A percentile compares a stretch with the other conserved stretches of the same genome.
phyloP scores from a whole-genome alignment of 192 early-diverging fungal species.

The Coemansia sp. region DNA sequence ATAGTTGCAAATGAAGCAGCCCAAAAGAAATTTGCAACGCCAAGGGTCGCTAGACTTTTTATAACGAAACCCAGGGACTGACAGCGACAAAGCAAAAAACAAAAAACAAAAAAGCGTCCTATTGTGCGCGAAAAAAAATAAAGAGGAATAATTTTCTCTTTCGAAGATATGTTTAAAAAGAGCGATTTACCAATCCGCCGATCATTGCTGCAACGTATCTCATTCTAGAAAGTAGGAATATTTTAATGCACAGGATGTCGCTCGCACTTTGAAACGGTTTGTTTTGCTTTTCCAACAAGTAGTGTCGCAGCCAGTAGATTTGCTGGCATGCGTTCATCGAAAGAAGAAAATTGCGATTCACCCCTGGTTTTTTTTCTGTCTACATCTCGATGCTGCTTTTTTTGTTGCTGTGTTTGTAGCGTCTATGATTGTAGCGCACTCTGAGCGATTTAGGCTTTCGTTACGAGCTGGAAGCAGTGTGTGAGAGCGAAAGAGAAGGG shows the following conservation, averaged over 20 bases:
- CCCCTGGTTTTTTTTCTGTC: slow-evolving; percentile 1
- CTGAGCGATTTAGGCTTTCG: background rate
- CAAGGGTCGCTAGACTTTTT: too few relatives aligned
- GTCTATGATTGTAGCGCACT: background rate
- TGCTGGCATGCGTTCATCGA: background rate
- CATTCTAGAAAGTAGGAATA: background rate
- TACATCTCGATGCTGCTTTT: background rate
- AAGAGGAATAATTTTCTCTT: too few relatives aligned
- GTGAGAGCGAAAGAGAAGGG: background rate
- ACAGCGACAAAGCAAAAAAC: too few relatives aligned
- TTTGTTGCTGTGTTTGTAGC: background rate
- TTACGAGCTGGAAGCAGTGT: background rate
- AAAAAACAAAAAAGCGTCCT: too few relatives aligned
- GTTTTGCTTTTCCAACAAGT: background rate
- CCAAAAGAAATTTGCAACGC: too few relatives aligned
- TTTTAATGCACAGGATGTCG: background rate
- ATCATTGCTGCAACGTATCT: too few relatives aligned
- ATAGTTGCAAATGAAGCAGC: too few relatives aligned
- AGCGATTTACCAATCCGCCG: too few relatives aligned
- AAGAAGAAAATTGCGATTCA: background rate
- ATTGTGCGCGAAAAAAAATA: too few relatives aligned
- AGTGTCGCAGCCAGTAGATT: background rate
- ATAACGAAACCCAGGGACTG: too few relatives aligned
- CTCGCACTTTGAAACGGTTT: background rate
- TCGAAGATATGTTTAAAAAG: too few relatives aligned